phyloP scores from a whole-genome alignment of 164 flowering plant species.

The Stephania japonica region DNA sequence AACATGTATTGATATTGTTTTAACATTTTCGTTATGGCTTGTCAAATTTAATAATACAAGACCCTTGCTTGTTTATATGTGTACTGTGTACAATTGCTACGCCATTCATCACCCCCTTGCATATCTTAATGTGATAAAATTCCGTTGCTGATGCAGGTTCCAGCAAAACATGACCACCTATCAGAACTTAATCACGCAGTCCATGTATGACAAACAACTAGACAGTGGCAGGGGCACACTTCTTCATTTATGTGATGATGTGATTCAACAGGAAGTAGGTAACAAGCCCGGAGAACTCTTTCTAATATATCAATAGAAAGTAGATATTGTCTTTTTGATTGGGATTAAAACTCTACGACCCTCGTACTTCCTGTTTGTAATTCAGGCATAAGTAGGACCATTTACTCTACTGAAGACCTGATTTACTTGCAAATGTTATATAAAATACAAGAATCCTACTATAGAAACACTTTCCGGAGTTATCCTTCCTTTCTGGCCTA shows the following conservation, averaged over 20 bases:
- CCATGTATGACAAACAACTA: slow-evolving; percentile 95
- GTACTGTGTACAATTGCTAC: neutral
- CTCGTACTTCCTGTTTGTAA: neutral
- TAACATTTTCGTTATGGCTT: neutral
- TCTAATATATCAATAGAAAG: neutral
- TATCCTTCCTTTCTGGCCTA: neutral
- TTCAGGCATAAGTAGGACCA: neutral
- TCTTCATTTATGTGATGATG: slow-evolving; percentile 97
- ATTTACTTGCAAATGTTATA: neutral
- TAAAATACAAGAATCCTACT: neutral
- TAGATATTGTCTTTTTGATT: neutral
- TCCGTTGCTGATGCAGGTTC: slow-evolving; percentile 45
- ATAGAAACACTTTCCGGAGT: neutral
- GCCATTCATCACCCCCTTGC: neutral
- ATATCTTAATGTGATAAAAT: neutral
- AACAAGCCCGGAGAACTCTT: slow-evolving; percentile 5
- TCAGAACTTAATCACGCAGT: slow-evolving; percentile 86
- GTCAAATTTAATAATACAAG: neutral
- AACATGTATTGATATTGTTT: neutral
- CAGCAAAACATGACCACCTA: slow-evolving; percentile 78
- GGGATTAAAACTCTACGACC: neutral
- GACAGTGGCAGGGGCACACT: slow-evolving; percentile 98
- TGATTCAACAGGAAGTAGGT: slow-evolving; percentile 95
- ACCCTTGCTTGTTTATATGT: neutral
- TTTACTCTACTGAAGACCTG: neutral